Base-by-base conservation (phyloP, 2,329 filamentous ascomycete genomes). In the Fusarium burgessii region DNA sequence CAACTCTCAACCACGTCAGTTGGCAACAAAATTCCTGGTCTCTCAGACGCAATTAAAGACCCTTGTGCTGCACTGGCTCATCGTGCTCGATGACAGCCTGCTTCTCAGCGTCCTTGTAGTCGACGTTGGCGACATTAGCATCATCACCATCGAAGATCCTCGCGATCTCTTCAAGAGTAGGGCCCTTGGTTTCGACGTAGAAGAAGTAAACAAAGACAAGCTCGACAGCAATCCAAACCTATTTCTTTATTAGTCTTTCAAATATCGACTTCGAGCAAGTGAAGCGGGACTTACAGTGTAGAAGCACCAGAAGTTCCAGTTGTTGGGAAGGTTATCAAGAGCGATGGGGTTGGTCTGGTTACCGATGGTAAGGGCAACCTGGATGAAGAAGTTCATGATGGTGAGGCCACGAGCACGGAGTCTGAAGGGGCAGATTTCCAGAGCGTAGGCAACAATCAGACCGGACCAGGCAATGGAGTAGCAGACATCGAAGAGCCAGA, bases 71-170 rank as follows among this genome's bases (percentile, higher is more conserved):
- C 17, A 63, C 29, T 2, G 41, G 47, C 5, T 65, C 59, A 0
- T 38, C 18, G 12, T 46, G 54, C 29, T 63, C 61, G 5, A 66
- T 9, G 5, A 15, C 62, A 23, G 60, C 61, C 38, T 66, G 62
- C n/a, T 66, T 66, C 61, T 66, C 62, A 29, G 43, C 15, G 4
- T 66, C 62, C 15, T 45, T 23, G 0, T 58, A 57, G 13, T 50
- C 47, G 2, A 66, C 51, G 5, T 65, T 33, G 6, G 51, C 62
- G 10, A 66, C 62, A 20, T 66, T 65, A 25, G 87, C 82, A 25
- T 89, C 86, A 29, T 89, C 86, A 36, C 90, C 91, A 73, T 93
- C 91, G 74, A 93, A 93, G 77, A 93, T 91, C 74, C 88, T 87
- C 29, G 90, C 88, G 45, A 77, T 77, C 68, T 78, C 76, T 76